These are phyloP conservation scores for Elsinoe batatas DNA, from an alignment of 2,329 filamentous ascomycete genomes.

Conservation along the genomic window DNA sequence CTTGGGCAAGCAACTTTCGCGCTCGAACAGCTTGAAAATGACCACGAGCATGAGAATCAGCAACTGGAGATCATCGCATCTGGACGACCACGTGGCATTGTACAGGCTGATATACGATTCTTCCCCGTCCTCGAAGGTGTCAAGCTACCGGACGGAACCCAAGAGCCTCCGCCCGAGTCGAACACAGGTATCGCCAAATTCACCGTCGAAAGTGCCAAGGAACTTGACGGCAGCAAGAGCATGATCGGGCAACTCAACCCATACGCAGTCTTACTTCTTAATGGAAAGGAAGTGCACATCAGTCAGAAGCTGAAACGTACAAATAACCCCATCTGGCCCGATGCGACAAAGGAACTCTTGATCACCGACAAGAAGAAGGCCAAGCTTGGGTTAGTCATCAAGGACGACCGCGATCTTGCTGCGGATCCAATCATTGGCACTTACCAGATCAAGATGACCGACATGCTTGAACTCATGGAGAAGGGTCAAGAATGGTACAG, in stretches of 20 bases:
- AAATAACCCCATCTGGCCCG: constrained; percentile 93
- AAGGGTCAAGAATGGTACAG: constrained; percentile 97
- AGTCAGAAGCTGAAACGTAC: constrained; percentile 93
- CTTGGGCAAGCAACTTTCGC: constrained; percentile 78
- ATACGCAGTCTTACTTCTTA: constrained; percentile 79
- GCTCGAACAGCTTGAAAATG: constrained; percentile 69
- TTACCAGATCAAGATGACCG: constrained; percentile 91
- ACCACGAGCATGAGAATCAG: constrained; percentile 72
- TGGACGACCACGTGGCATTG: constrained; percentile 70
- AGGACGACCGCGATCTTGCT: constrained; percentile 82
- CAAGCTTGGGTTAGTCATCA: constrained; percentile 83
- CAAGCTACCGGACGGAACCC: constrained; percentile 64
- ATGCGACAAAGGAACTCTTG: constrained; percentile 85
- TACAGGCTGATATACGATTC: constrained; percentile 80
- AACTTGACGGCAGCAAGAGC: constrained; percentile 85
- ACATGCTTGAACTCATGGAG: constrained; percentile 80
- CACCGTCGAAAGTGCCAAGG: constrained; percentile 91
- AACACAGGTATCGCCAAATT: constrained; percentile 92
- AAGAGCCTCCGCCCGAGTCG: constrained; percentile 72
- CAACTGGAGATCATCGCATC: constrained; percentile 74
- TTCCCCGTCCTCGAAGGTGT: constrained; percentile 78
- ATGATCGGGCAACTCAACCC: constrained; percentile 84
- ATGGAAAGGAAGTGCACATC: constrained; percentile 79
- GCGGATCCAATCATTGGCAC: constrained; percentile 77
- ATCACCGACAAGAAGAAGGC: constrained; percentile 89